Evolutionary conservation across 2,329 filamentous ascomycete genomes (phyloP), one percentile per base, ranked within the genome.

Genomic region (Fusarium compactum): DNA sequence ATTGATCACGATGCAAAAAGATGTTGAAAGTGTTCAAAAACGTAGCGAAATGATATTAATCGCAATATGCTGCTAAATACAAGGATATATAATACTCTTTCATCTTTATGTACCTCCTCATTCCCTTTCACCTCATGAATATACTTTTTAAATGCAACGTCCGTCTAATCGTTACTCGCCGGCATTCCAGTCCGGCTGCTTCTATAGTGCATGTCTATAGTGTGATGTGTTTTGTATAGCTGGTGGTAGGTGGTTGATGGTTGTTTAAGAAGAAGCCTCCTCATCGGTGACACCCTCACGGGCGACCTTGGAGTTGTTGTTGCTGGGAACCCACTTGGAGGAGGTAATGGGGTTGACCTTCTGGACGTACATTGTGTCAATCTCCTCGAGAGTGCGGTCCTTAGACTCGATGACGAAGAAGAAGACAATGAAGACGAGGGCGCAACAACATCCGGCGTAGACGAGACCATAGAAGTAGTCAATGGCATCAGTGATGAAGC

Each of bases 321-420:
- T 65, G 34, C 46, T 43, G 18, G 54, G 50, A 38, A 67, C 59
- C 77, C 77, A 79, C 50, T 76, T 69, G 57, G 70, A 70, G 3
- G 84, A 85, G 55, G 79, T 82, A 74, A 84, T 84, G 24, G 86
- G 84, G 73, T 85, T 85, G 71, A 87, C 83, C 44, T 77, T 78
- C 41, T 81, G 74, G 20, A 85, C 82, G 77, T 95, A 95, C 91
- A 93, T 93, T 62, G 87, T 90, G 79, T 94, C 92, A 59, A 94
- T 90, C 79, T 94, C 91, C 81, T 94, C 92, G 20, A 94, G 85
- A 3, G 87, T 89, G 32, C 91, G 86, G 74, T 90, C 90, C 79
- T 91, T 90, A 66, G 87, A 90, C 81, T 94, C 91, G 74, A 90
- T 90, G 68, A 94, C 85, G 80, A 92, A 92, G 84, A 93, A 91